Evolutionary conservation across 805 yeast genomes (phyloP).

Genomic region (Kuraishia ogatae): DNA sequence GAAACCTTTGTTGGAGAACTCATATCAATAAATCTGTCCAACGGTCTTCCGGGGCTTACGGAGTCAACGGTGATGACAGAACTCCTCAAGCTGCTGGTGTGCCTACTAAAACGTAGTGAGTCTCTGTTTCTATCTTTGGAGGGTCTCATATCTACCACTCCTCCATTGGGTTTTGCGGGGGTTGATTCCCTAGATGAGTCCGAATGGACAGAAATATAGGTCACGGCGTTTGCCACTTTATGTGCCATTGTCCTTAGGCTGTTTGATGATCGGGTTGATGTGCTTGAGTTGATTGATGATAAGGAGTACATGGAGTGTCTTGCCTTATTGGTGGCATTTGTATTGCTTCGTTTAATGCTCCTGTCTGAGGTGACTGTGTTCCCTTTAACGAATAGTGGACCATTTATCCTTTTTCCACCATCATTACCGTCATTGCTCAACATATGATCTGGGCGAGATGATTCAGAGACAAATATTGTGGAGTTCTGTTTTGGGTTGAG

Average conservation of each 20-base stretch:
- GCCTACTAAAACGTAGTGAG: not conserved
- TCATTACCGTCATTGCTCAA: too few relatives aligned
- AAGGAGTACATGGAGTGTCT: slow-evolving; percentile 10
- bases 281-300: slow-evolving; percentile 12
- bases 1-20: not conserved
- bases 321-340: not conserved
- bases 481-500: not conserved
- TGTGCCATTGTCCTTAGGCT: slow-evolving; percentile 16
- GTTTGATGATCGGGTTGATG: slow-evolving; percentile 14
- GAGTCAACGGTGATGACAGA: not conserved
- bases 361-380: not conserved
- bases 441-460: not conserved
- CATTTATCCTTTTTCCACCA: too few relatives aligned
- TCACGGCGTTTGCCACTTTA: slow-evolving; percentile 7
- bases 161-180: not conserved
- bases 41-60: not conserved
- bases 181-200: slow-evolving; percentile 8
- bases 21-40: not conserved
- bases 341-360: not conserved
- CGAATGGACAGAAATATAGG: slow-evolving; percentile 3
- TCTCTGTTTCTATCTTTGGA: not conserved
- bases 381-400: not conserved
- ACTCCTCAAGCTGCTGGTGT: not conserved
- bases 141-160: not conserved
- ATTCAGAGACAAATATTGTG: not conserved